Percentiles rank a stretch among this genome's conserved stretches.
phyloP scores from a whole-genome alignment of 1,284 basidiomycete genomes.

The Athelia sp. region DNA sequence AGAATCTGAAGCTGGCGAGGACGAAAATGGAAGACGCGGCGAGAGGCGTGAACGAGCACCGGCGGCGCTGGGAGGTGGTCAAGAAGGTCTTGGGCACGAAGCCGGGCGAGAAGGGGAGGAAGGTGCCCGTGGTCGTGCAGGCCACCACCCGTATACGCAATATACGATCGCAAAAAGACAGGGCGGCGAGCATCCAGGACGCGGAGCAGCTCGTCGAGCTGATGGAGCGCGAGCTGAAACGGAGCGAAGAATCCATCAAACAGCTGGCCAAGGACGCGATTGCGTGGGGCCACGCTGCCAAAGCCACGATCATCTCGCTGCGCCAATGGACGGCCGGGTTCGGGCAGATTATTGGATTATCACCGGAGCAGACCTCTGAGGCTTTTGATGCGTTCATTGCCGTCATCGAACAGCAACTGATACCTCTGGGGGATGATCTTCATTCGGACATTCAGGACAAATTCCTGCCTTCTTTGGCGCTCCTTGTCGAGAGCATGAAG shows the following conservation, averaged over 20 bases:
- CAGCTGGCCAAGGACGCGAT: slow-evolving; percentile 53
- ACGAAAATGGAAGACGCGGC: slow-evolving; percentile 74
- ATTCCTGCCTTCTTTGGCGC: slow-evolving; percentile 50
- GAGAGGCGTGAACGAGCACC: slow-evolving; percentile 81
- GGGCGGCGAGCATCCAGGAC: slow-evolving; percentile 46
- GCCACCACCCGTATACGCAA: slow-evolving; percentile 30
- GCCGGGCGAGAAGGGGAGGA: slow-evolving; percentile 31
- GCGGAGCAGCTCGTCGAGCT: slow-evolving; percentile 55
- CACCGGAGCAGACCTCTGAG: slow-evolving; percentile 43
- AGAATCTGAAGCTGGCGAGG: slow-evolving; percentile 60
- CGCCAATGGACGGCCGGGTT: slow-evolving; percentile 61
- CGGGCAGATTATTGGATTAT: slow-evolving; percentile 62
- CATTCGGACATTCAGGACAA: slow-evolving; percentile 45
- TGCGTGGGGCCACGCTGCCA: slow-evolving; percentile 53
- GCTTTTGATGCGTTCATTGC: slow-evolving; percentile 70
- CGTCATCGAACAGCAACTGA: slow-evolving; percentile 50
- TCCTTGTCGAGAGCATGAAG: slow-evolving; percentile 49
- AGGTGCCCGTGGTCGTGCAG: slow-evolving; percentile 33
- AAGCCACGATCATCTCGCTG: slow-evolving; percentile 38
- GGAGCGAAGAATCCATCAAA: slow-evolving; percentile 48
- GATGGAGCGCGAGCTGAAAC: slow-evolving; percentile 52
- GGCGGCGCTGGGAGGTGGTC: slow-evolving; percentile 81
- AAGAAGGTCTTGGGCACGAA: slow-evolving; percentile 63
- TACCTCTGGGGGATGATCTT: slow-evolving; percentile 46
- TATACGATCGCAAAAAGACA: slow-evolving; percentile 21